These are phyloP conservation scores for Hibiscus tridactylites DNA, from an alignment of 345 rosid species.

Conservation along the genomic window DNA sequence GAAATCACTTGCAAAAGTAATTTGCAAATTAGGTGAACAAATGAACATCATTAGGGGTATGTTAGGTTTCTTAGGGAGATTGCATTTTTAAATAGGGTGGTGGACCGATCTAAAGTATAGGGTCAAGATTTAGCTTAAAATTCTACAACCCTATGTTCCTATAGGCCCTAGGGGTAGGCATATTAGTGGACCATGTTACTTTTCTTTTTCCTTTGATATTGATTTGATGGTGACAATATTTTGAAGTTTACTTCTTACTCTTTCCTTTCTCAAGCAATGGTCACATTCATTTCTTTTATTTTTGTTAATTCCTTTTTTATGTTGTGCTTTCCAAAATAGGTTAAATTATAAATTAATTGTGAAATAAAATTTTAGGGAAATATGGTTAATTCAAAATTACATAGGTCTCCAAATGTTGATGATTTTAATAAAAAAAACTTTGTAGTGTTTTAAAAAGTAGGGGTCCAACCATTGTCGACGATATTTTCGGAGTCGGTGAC, in stretches of 20 bases:
- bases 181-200: constrained; percentile 2
- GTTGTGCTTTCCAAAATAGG: background rate
- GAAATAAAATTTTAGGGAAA: too few relatives aligned
- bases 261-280: background rate
- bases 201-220: background rate
- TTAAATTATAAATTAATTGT: too few relatives aligned
- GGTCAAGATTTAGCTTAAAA: background rate
- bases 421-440: too few relatives aligned
- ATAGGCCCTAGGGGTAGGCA: background rate
- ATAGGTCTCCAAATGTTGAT: too few relatives aligned
- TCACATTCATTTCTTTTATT: background rate
- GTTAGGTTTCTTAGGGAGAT: background rate
- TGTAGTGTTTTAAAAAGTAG: too few relatives aligned
- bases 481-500: too few relatives aligned
- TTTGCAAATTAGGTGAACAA: background rate
- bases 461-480: too few relatives aligned
- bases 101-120: background rate
- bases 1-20: background rate
- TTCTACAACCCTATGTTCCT: background rate
- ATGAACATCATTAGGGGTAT: background rate
- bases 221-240: background rate
- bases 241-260: background rate
- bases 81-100: background rate
- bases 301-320: background rate
- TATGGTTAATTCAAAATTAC: too few relatives aligned